These are phyloP conservation scores for Fusarium poae DNA, from an alignment of 2,329 filamentous ascomycete species.

Conservation along the genomic window DNA sequence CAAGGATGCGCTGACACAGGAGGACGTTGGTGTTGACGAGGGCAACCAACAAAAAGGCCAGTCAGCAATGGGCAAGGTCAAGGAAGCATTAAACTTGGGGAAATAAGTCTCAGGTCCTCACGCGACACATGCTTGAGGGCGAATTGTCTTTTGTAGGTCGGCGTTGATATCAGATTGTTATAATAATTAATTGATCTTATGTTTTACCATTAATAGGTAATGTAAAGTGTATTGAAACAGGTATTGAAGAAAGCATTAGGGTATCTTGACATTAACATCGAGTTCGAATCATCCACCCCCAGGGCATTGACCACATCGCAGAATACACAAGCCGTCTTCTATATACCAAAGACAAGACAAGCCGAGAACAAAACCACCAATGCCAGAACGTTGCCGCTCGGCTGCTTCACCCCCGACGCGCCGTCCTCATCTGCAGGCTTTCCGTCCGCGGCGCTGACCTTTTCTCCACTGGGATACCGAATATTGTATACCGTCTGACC, in stretches of 20 bases:
- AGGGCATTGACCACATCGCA: not conserved
- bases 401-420: constrained; percentile 4
- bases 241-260: constrained; percentile 30
- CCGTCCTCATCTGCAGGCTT: constrained; percentile 27
- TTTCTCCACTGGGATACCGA: constrained; percentile 59
- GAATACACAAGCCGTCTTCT: not conserved
- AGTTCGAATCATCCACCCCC: constrained; percentile 2
- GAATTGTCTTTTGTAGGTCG: not conserved
- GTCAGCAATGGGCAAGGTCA: constrained; percentile 48
- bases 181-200: constrained; percentile 13
- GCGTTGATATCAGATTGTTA: constrained; percentile 31
- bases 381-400: constrained; percentile 24
- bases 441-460: constrained; percentile 53
- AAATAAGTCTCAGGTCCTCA: constrained; percentile 26
- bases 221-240: constrained; percentile 2
- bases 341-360: constrained; percentile 26
- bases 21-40: constrained; percentile 33
- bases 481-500: constrained; percentile 62
- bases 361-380: constrained; percentile 33
- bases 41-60: constrained; percentile 1
- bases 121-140: not conserved
- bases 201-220: not conserved
- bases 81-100: constrained; percentile 45
- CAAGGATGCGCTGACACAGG: constrained; percentile 41
- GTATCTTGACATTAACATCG: constrained; percentile 43